phyloP scores from a whole-genome alignment of 306 rosid genomes.

The Cicer bijugum region DNA sequence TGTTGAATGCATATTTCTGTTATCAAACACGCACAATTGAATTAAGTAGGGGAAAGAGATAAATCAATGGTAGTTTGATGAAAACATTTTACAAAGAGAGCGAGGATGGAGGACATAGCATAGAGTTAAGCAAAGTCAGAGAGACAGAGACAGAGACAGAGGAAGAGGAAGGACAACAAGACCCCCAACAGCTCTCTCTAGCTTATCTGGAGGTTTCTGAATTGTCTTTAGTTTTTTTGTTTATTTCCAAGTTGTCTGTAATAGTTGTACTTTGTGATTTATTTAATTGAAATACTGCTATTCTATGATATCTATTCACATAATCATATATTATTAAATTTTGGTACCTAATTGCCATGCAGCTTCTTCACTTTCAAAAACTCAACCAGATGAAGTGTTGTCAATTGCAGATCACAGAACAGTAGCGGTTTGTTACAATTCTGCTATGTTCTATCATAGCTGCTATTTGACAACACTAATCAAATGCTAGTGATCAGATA shows the following conservation, averaged over 20 bases:
- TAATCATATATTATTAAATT: slow-evolving; percentile 36
- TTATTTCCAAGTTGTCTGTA: slow-evolving; percentile 44
- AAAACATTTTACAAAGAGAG: slow-evolving; percentile 41
- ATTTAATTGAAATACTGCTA: slow-evolving; percentile 12
- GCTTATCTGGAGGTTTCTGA: slow-evolving; percentile 45
- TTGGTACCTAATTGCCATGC: slow-evolving; percentile 42
- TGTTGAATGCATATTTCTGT: slow-evolving; percentile 32
- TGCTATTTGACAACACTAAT: background rate
- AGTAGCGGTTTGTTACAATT: too few species aligned
- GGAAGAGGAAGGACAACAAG: slow-evolving; percentile 34
- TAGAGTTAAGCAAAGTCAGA: slow-evolving; percentile 27
- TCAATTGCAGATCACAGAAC: too few species aligned
- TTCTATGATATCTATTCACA: slow-evolving; percentile 28
- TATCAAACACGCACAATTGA: slow-evolving; percentile 24
- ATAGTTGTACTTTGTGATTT: slow-evolving; percentile 38
- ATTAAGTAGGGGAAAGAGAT: background rate
- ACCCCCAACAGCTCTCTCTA: slow-evolving; percentile 12
- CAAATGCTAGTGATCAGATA: slow-evolving; percentile 58
- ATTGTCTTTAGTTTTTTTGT: slow-evolving; percentile 19
- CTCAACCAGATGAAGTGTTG: slow-evolving; percentile 54
- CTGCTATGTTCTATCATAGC: too few species aligned
- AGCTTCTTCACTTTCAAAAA: slow-evolving; percentile 69
- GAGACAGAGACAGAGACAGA: slow-evolving; percentile 12
- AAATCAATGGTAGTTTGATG: slow-evolving; percentile 46
- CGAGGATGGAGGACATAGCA: slow-evolving; percentile 52